Evolutionary conservation across 306 rosid genomes (phyloP).

Genomic region (Rubus parviflorus): DNA sequence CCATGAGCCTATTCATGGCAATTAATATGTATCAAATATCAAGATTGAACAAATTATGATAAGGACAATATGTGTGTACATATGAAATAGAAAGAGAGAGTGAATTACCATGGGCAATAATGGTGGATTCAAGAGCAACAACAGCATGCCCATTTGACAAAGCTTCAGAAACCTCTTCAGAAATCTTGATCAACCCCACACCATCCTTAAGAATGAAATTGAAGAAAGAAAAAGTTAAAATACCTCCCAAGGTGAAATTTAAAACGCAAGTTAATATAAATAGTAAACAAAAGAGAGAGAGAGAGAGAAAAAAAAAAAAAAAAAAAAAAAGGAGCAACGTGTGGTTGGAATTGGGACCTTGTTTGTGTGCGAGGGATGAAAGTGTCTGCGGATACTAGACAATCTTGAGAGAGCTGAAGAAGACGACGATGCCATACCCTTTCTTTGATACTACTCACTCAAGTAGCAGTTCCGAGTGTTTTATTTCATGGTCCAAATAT

Average conservation of each 20-base stretch:
- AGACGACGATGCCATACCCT: conserved; percentile 16
- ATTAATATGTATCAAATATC: background rate
- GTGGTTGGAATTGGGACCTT: conserved; percentile 11
- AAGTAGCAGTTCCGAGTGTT: too few relatives aligned
- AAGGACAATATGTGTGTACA: too few relatives aligned
- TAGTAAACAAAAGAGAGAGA: background rate
- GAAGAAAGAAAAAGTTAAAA: background rate
- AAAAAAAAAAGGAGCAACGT: background rate
- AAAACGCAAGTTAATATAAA: background rate
- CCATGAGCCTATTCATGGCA: background rate
- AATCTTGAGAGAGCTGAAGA: conserved; percentile 57
- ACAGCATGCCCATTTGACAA: conserved; percentile 64
- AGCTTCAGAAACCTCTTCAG: conserved; percentile 78
- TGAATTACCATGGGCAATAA: conserved; percentile 74
- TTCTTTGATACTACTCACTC: too few relatives aligned
- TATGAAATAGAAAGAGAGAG: background rate
- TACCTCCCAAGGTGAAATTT: background rate
- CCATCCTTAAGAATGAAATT: conserved; percentile 12
- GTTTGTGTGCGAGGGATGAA: conserved; percentile 28
- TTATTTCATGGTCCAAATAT: too few relatives aligned
- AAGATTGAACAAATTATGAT: background rate
- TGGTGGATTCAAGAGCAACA: conserved; percentile 93
- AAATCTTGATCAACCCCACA: conserved; percentile 51
- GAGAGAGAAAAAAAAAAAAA: background rate
- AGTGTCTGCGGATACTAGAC: conserved; percentile 54